These are phyloP conservation scores for Blastobotrys capitulatus DNA, from an alignment of 1,139 yeast species.

Conservation along the genomic window DNA sequence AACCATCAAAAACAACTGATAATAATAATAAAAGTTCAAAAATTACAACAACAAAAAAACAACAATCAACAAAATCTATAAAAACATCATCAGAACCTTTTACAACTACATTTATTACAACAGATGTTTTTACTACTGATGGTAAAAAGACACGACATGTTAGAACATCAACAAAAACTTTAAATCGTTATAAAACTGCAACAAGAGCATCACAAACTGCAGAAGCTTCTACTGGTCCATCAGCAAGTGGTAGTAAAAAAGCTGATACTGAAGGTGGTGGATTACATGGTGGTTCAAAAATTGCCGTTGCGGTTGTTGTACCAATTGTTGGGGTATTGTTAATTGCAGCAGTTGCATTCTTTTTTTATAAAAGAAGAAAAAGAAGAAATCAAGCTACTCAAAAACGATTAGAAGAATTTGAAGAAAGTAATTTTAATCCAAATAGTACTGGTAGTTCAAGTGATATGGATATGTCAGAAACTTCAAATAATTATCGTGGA, in stretches of 20 bases:
- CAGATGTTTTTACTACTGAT: not conserved
- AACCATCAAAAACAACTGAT: not conserved
- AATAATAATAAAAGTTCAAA: not conserved
- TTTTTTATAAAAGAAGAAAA: slow-evolving; percentile 12
- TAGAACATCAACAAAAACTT: not conserved
- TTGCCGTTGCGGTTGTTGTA: slow-evolving; percentile 18
- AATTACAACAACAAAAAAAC: not conserved
- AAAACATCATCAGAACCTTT: not conserved
- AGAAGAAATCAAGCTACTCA: slow-evolving; percentile 1
- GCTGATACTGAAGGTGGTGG: slow-evolving; percentile 8
- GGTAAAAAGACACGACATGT: not conserved
- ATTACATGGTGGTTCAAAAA: slow-evolving; percentile 15
- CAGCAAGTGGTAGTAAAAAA: not conserved
- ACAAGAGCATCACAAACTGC: not conserved
- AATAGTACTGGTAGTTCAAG: slow-evolving; percentile 1
- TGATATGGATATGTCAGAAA: slow-evolving; percentile 8
- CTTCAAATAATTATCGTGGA: slow-evolving; percentile 8
- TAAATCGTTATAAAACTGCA: not conserved
- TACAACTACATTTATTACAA: not conserved
- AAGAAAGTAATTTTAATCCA: slow-evolving; percentile 8
- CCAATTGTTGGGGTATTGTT: slow-evolving; percentile 15
- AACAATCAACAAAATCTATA: not conserved
- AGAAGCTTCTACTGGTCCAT: not conserved
- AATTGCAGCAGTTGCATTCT: slow-evolving; percentile 2
- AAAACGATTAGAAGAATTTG: slow-evolving; percentile 6